Percentiles rank a stretch among this genome's conserved stretches.
These are phyloP conservation scores for Polytrichum commune DNA, from an alignment of 225 moss, liverwort and hornwort genomes.

Conservation along the genomic window DNA sequence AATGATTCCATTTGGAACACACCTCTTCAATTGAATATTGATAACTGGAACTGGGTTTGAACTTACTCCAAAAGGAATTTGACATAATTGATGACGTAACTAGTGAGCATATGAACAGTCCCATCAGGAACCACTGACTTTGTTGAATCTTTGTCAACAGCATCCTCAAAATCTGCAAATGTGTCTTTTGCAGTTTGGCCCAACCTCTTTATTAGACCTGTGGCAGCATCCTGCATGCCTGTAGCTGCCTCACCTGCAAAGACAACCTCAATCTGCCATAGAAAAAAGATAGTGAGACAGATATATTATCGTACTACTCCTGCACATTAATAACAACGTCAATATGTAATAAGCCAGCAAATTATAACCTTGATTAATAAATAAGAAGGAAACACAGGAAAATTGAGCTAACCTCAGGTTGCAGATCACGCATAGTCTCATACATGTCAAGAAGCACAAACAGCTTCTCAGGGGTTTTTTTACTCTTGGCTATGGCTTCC, in stretches of 20 bases:
- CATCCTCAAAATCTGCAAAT: constrained; percentile 93
- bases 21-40: too few species aligned
- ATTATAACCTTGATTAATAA: too few species aligned
- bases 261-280: constrained; percentile 69
- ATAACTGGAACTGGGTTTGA: neutral
- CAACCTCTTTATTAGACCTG: constrained; percentile 64
- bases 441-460: constrained; percentile 96
- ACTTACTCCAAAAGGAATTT: constrained; percentile 93
- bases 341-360: too few species aligned
- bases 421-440: constrained; percentile 97
- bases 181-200: constrained; percentile 85
- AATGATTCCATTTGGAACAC: too few species aligned
- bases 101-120: constrained; percentile 92
- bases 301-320: neutral
- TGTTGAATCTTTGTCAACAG: constrained; percentile 94
- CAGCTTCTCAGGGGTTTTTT: constrained; percentile 90
- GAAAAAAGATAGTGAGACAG: neutral
- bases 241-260: constrained; percentile 76
- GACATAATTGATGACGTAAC: constrained; percentile 96
- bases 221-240: constrained; percentile 71
- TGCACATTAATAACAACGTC: too few species aligned
- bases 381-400: too few species aligned
- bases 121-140: constrained; percentile 86
- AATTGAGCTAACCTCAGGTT: constrained; percentile 61
- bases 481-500: constrained; percentile 91